A percentile compares a stretch with the other conserved stretches of the same genome.
Conservation (phyloP, 2,329 filamentous ascomycete species). For the Fusarium xyrophilum region DNA sequence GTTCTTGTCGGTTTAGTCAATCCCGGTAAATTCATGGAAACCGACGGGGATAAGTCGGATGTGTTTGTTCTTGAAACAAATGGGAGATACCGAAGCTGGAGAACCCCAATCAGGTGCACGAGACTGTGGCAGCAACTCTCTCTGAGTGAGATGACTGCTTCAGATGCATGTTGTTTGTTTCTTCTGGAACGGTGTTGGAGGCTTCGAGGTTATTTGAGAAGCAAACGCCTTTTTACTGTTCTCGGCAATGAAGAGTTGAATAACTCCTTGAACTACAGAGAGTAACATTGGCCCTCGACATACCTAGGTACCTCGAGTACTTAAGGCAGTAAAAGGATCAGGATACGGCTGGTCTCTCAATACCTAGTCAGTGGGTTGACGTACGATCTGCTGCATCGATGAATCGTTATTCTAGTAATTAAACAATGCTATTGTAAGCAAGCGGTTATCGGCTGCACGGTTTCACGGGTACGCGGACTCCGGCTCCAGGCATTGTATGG, state of each 20-base stretch:
- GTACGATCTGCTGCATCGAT: not conserved
- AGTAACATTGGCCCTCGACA: not conserved
- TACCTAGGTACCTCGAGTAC: not conserved
- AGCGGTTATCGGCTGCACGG: not conserved
- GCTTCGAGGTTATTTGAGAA: not conserved
- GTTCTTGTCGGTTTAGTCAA: not conserved
- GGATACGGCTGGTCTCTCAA: not conserved
- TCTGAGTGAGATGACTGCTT: conserved; percentile 12
- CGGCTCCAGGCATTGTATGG: not conserved
- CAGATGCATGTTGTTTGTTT: conserved; percentile 6
- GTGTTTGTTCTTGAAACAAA: conserved; percentile 16
- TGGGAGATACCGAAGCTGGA: not conserved
- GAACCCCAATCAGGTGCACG: conserved; percentile 17
- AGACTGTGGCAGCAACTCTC: conserved; percentile 5
- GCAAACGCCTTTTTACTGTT: not conserved
- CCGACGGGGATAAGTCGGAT: conserved; percentile 23
- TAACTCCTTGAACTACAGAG: not conserved
- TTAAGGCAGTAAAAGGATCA: not conserved
- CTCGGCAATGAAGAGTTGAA: not conserved
- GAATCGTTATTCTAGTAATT: conserved; percentile 15
- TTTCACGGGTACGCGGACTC: not conserved
- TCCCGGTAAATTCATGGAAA: not conserved
- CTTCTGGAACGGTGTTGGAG: conserved; percentile 6
- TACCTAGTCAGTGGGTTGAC: not conserved
- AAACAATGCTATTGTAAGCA: conserved; percentile 21